Evolutionary conservation across 805 yeast species (phyloP).

Genomic region (Metschnikowia noctiluminum): DNA sequence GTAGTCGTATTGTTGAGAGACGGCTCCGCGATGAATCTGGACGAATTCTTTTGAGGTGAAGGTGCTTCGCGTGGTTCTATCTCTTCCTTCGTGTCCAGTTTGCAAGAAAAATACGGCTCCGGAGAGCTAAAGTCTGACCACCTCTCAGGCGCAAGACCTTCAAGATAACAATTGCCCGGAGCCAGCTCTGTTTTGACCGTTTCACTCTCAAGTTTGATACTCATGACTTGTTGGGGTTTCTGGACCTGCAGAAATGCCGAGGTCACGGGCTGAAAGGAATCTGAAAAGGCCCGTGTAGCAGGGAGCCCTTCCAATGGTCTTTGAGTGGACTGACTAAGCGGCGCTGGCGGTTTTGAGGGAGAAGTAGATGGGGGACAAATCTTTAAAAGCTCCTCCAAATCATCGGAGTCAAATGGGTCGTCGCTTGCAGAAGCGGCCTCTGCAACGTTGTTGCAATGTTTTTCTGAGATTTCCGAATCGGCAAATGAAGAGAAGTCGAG

Average conservation of each 20-base stretch:
- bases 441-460: neutral
- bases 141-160: neutral
- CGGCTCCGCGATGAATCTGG: too few relatives aligned
- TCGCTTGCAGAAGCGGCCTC: slow-evolving; percentile 14
- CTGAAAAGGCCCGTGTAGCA: neutral
- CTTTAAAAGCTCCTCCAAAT: slow-evolving; percentile 16
- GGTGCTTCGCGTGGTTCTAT: too few relatives aligned
- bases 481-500: slow-evolving; percentile 20
- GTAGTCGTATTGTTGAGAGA: neutral
- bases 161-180: neutral
- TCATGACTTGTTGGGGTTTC: neutral
- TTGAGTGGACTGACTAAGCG: neutral
- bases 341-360: neutral
- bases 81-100: neutral
- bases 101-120: slow-evolving; percentile 2
- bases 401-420: slow-evolving; percentile 20
- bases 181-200: neutral
- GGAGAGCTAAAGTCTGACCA: neutral
- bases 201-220: neutral
- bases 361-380: neutral
- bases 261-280: neutral
- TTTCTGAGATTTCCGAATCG: slow-evolving; percentile 8
- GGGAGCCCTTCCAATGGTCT: neutral
- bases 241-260: slow-evolving; percentile 4
- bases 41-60: too few relatives aligned